Percentiles rank a stretch among this genome's conserved stretches.
phyloP scores from a whole-genome alignment of 768 basidiomycete genomes.

The Xerocomellus amylosporus region DNA sequence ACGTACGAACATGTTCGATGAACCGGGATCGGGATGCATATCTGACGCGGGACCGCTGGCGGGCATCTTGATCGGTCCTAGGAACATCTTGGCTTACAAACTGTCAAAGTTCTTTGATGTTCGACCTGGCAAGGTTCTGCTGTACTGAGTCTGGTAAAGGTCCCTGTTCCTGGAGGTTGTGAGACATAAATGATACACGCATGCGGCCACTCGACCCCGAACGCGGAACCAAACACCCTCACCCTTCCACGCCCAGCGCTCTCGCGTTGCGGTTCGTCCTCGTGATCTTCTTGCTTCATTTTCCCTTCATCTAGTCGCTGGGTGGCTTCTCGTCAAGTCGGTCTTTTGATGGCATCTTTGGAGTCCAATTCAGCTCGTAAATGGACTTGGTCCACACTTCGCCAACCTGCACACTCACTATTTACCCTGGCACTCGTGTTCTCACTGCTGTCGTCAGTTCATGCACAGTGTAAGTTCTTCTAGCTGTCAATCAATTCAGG shows the following conservation, averaged over 20 bases:
- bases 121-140: no score
- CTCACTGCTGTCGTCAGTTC: conserved; percentile 16
- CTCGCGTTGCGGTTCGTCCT: not conserved
- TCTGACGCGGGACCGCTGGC: no score
- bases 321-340: not conserved
- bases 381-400: conserved; percentile 1
- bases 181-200: not conserved
- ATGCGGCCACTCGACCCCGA: conserved; percentile 10
- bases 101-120: no score
- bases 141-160: not conserved
- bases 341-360: conserved; percentile 6
- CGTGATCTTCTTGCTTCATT: not conserved
- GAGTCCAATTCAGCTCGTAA: not conserved
- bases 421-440: conserved; percentile 7
- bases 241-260: no score
- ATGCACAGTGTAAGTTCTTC: conserved; percentile 19
- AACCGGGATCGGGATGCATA: no score
- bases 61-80: no score
- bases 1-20: no score
- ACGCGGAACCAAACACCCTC: not conserved
- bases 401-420: not conserved
- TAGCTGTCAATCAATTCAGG: not conserved
- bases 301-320: not conserved
- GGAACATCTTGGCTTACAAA: no score
- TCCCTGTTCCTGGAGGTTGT: not conserved